Evolutionary conservation across 75 land plant species (phyloP).

Genomic region (Cunninghamia lanceolata): DNA sequence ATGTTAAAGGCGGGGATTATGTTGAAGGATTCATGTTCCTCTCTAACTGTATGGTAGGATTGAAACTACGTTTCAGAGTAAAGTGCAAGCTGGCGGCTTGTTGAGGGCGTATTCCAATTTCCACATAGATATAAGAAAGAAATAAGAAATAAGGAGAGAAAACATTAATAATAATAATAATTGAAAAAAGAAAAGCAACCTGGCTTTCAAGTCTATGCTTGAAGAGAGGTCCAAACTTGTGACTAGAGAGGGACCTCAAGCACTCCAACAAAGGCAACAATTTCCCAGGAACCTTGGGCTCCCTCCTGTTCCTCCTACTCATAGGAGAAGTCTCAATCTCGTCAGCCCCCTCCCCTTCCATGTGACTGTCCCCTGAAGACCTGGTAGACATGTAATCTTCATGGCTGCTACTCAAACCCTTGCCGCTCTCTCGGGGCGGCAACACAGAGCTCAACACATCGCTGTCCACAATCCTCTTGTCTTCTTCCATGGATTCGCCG

Average conservation of each 20-base stretch:
- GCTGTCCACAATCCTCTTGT: background rate
- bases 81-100: too few relatives aligned
- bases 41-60: too few relatives aligned
- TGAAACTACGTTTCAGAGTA: too few relatives aligned
- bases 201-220: conserved; percentile 26
- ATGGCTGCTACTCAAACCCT: conserved; percentile 8
- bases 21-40: too few relatives aligned
- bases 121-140: background rate
- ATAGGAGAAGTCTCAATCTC: conserved; percentile 28
- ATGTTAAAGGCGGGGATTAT: too few relatives aligned
- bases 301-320: conserved; percentile 23
- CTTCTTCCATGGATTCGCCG: background rate
- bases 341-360: conserved; percentile 20
- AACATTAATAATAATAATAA: too few relatives aligned
- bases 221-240: conserved; percentile 35
- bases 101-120: background rate
- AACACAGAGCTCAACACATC: background rate
- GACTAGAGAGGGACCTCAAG: conserved; percentile 20
- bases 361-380: conserved; percentile 23
- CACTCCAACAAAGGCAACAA: conserved; percentile 29
- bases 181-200: background rate
- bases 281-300: conserved; percentile 23
- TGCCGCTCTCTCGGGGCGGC: background rate
- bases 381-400: background rate
- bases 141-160: background rate